Conservation (phyloP, 768 basidiomycete genomes). For the Lactarius hatsudake region DNA sequence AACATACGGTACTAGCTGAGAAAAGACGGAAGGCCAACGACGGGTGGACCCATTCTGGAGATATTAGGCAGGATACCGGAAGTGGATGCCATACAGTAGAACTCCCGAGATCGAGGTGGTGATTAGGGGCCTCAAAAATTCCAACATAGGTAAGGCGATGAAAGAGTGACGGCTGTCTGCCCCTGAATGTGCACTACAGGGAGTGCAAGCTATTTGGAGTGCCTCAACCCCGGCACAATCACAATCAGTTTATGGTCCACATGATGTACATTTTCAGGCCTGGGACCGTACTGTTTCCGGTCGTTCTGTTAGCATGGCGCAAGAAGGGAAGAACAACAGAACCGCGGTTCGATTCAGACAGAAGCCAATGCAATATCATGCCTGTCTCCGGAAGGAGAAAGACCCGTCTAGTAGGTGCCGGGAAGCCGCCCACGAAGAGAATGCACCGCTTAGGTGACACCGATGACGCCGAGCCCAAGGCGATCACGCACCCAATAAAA, state of each 20-base stretch:
- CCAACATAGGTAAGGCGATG: neutral
- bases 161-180: neutral
- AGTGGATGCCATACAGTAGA: neutral
- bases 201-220: neutral
- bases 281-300: neutral
- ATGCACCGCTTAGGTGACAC: neutral
- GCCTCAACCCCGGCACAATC: neutral
- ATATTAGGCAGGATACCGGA: neutral
- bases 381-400: slow-evolving; percentile 7
- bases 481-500: neutral
- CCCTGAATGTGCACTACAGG: neutral
- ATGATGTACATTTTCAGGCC: neutral
- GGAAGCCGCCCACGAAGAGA: slow-evolving; percentile 2
- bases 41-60: neutral
- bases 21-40: neutral
- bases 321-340: neutral
- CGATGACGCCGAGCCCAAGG: neutral
- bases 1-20: neutral
- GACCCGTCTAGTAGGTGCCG: neutral
- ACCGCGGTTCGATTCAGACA: neutral
- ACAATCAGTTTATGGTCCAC: neutral
- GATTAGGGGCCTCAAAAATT: slow-evolving; percentile 11
- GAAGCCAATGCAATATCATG: neutral
- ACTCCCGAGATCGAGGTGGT: slow-evolving; percentile 2
- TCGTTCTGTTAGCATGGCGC: neutral